These are phyloP conservation scores for Geranomyces michiganensis DNA, from an alignment of 192 early-diverging fungal species.

Conservation along the genomic window DNA sequence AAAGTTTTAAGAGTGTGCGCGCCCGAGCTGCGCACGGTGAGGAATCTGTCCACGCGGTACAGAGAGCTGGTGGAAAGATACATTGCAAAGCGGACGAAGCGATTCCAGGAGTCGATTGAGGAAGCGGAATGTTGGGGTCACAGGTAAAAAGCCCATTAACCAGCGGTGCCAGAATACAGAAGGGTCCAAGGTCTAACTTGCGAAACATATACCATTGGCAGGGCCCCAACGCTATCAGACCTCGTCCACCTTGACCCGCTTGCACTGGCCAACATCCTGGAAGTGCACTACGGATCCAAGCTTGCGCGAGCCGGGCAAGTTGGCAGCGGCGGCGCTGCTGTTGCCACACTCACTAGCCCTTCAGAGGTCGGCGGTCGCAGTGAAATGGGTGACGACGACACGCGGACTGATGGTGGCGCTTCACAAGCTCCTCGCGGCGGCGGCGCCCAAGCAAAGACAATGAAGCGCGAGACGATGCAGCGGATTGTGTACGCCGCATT, in stretches of 20 bases:
- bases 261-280: constrained; percentile 19
- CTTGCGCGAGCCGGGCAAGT: background rate
- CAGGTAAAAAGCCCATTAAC: too few relatives aligned
- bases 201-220: background rate
- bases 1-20: constrained; percentile 27
- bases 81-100: constrained; percentile 18
- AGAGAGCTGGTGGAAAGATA: constrained; percentile 26
- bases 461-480: constrained; percentile 29
- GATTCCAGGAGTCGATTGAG: constrained; percentile 33
- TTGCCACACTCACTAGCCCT: background rate
- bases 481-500: constrained; percentile 12
- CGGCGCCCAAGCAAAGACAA: background rate
- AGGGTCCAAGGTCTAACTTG: too few relatives aligned
- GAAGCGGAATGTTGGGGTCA: constrained; percentile 41
- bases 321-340: background rate
- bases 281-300: constrained; percentile 16
- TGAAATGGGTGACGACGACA: constrained; percentile 17
- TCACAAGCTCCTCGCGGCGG: constrained; percentile 1
- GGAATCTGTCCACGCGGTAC: constrained; percentile 25
- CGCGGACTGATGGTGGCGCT: background rate
- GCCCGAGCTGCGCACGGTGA: constrained; percentile 17
- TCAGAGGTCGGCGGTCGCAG: constrained; percentile 20
- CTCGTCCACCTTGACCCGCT: constrained; percentile 31
- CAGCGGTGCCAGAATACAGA: too few relatives aligned
- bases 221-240: constrained; percentile 30